phyloP scores from a whole-genome alignment of 345 rosid species.

The Populus ilicifolia region DNA sequence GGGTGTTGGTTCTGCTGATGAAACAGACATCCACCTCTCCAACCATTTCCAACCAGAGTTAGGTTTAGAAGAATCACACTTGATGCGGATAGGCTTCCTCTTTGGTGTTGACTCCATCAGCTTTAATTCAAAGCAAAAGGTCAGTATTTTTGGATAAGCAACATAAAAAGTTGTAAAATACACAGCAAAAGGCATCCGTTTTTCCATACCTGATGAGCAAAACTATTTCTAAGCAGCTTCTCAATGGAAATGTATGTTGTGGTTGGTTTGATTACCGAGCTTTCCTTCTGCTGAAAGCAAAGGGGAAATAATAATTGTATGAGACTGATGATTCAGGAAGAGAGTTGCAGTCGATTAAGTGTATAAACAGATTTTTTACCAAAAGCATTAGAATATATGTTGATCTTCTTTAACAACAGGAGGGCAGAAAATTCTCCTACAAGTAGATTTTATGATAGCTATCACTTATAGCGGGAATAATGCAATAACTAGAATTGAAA shows the following conservation, averaged over 20 bases:
- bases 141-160: conserved; percentile 3
- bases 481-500: not conserved
- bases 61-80: conserved; percentile 75
- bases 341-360: not conserved
- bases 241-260: conserved; percentile 46
- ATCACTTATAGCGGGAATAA: not conserved
- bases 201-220: conserved; percentile 71
- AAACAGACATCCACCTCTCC: conserved; percentile 90
- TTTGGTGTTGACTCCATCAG: conserved; percentile 75
- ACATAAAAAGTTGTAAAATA: conserved; percentile 6
- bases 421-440: not conserved
- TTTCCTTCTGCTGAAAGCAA: conserved; percentile 45
- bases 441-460: not conserved
- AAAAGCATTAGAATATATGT: not conserved
- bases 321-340: not conserved
- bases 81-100: conserved; percentile 57
- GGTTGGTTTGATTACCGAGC: conserved; percentile 28
- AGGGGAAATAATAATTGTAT: not conserved
- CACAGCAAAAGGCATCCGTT: conserved; percentile 6
- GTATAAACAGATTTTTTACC: not conserved
- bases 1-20: conserved; percentile 41
- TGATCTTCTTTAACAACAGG: not conserved
- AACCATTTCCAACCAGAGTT: conserved; percentile 91
- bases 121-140: conserved; percentile 40
- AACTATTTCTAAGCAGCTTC: conserved; percentile 67